phyloP scores from a whole-genome alignment of 2,329 filamentous ascomycete genomes.

The Stemphylium beticola region DNA sequence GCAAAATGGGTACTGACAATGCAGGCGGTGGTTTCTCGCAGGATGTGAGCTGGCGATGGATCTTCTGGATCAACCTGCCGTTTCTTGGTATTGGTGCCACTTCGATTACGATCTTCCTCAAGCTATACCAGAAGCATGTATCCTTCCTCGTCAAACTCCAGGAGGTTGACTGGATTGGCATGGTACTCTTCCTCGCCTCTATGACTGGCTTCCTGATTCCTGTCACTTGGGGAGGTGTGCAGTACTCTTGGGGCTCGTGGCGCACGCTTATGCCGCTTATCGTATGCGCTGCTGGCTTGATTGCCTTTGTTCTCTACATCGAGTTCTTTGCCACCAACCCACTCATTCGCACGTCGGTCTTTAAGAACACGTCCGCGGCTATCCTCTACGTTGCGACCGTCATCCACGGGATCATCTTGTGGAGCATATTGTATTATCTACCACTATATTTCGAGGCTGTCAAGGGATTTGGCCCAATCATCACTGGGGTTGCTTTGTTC shows the following conservation, averaged over 20 bases:
- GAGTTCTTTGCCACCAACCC: conserved; percentile 58
- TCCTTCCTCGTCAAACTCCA: conserved; percentile 57
- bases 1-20: conserved; percentile 1
- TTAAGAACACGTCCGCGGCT: conserved; percentile 58
- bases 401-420: conserved; percentile 62
- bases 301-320: conserved; percentile 63
- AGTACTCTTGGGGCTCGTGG: conserved; percentile 69
- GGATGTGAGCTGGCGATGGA: conserved; percentile 64
- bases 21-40: conserved; percentile 60
- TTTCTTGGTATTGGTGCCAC: conserved; percentile 59
- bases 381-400: conserved; percentile 61
- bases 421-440: conserved; percentile 52
- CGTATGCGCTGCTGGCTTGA: conserved; percentile 60
- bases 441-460: conserved; percentile 52
- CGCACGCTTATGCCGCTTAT: conserved; percentile 67
- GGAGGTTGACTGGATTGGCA: conserved; percentile 69
- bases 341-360: conserved; percentile 54
- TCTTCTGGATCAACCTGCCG: conserved; percentile 70
- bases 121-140: conserved; percentile 57
- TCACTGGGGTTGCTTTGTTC: conserved; percentile 50
- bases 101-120: conserved; percentile 60
- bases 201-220: conserved; percentile 66
- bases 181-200: conserved; percentile 65
- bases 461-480: conserved; percentile 48
- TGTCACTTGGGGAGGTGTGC: conserved; percentile 69